A percentile compares a stretch with the other conserved stretches of the same genome.
These are phyloP conservation scores for Stemphylium lycopersici DNA, from an alignment of 2,329 filamentous ascomycete species.

Conservation along the genomic window DNA sequence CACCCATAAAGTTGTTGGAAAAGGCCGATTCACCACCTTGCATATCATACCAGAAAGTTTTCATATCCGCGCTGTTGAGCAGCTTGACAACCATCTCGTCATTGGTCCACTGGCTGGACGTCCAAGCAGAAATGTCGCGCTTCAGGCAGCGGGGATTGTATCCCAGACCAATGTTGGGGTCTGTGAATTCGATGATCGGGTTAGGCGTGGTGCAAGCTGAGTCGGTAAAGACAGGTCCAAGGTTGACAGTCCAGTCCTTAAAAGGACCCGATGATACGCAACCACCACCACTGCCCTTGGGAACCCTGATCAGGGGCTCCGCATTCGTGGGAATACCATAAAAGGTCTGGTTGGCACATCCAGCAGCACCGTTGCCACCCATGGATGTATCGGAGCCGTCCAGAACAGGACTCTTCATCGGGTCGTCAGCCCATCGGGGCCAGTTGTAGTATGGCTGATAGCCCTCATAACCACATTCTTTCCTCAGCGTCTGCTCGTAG, in stretches of 20 bases:
- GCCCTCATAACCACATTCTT: conserved; percentile 40
- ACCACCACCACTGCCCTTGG: conserved; percentile 60
- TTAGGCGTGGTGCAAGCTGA: conserved; percentile 34
- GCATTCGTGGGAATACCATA: conserved; percentile 33
- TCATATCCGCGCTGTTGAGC: conserved; percentile 37
- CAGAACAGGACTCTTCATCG: conserved; percentile 57
- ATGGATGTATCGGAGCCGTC: conserved; percentile 58
- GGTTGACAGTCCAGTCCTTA: conserved; percentile 51
- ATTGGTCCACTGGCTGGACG: conserved; percentile 35
- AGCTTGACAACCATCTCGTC: conserved; percentile 34
- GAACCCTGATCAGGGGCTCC: conserved; percentile 44
- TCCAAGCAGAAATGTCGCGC: conserved; percentile 44
- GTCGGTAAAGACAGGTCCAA: conserved; percentile 56
- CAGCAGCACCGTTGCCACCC: conserved; percentile 53
- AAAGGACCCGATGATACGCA: conserved; percentile 61
- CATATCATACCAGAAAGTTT: conserved; percentile 49
- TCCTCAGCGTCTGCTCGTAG: conserved; percentile 36
- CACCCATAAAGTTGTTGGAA: conserved; percentile 41
- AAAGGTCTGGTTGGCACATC: conserved; percentile 31
- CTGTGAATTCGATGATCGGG: conserved; percentile 35
- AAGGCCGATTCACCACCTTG: conserved; percentile 42
- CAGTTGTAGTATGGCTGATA: conserved; percentile 42
- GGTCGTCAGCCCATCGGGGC: conserved; percentile 35
- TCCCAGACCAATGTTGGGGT: conserved; percentile 31
- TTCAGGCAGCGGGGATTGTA: conserved; percentile 46